Base-by-base conservation (phyloP, 257 asterid species). In the Capsicum pubescens region DNA sequence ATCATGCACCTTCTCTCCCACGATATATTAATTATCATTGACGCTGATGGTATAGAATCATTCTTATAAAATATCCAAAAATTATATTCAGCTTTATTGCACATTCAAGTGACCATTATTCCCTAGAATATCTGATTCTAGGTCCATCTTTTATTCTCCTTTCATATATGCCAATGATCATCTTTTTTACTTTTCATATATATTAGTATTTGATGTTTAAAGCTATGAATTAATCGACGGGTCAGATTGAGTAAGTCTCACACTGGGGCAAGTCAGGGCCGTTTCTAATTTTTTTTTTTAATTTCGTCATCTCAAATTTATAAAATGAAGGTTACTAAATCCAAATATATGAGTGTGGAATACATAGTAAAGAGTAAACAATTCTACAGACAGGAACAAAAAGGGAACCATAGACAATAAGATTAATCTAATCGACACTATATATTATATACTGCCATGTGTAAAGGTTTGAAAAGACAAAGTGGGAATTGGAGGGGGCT, bases 121-220 rank as follows among this genome's bases (percentile, higher is more conserved):
- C 26, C 80, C 2, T 21, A 32, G 63, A 76, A 76, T 76, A 76
- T 76, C 60, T 76, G 81, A 76, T 76, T 76, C 81, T 6, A 76
- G 61, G 14, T 50, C 46, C 81, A 21, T 15, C 9, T 52, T 55
- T 54, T 46, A 82, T 82, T 68, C 60, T 54, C 36, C 63, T 56
- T 69, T 13, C 57, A 46, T 60, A 35, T 21, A 52, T 52, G 81
- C 26, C 46, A 76, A 72, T 48, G 2, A 1, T 26, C 61, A 21
- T 76, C 81, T 52, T 52, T 52, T 26, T 26, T 21, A 26, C 48
- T 54, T 76, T 52, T 76, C 1, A 7, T n/a, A 48, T 19, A 48
- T 19, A 48, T 19, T 39, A 39, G 44, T 12, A 48, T 48, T 74
- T 48, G 9, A 48, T 8, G 42, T 21, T 74, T 9, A 19, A 48